Base-by-base conservation (phyloP, 306 rosid genomes). In the Quercus suber region DNA sequence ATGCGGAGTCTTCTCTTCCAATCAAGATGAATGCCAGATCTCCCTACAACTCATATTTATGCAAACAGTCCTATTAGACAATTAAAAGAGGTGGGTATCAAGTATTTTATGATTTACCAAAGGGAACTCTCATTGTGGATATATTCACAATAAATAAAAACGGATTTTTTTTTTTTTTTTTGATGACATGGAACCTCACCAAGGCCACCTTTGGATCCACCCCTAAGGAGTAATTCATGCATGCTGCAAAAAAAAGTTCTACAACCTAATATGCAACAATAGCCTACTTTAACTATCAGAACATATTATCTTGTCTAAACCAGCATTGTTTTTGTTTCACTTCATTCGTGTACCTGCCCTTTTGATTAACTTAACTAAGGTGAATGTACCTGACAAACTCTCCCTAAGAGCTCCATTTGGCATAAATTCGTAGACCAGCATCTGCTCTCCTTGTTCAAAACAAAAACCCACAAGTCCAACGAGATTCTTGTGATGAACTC, bases 401-500 rank as follows among this genome's bases (percentile, higher is more conserved):
- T 91, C 97, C 77, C 94, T 83, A 65, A 95, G 88, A 13, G 98
- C 77, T 84, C 99, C 98, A 81, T 88, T 95, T 21, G 96, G 87
- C 87, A 95, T 93, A 73, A 75, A 90, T 80, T 95, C 99, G 9
- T 95, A 95, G 65, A 93, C 96, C 81, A 93, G 77, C 96, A 95
- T 91, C 69, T 95, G 99, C 49, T 93, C 99, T 73, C 97, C 98
- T 82, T 95, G 96, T 74, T 95, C 98, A 33, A 92, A 95, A 82
- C 99, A 95, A 82, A 95, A 95, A 18, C 99, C 99, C 5, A 93
- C 85, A 6, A 95, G 98, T 80, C 94, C 94, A 79, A 95, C 96
- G 35, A 95, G 96, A 84, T 95, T 95, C 87, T 95, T 95, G 92
- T 95, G 99, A 83, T 95, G 98, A 83, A 95, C 99, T 76, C 99